Evolutionary conservation across 1,284 basidiomycete genomes (phyloP).

Genomic region (Ceratobasidium papillatum): DNA sequence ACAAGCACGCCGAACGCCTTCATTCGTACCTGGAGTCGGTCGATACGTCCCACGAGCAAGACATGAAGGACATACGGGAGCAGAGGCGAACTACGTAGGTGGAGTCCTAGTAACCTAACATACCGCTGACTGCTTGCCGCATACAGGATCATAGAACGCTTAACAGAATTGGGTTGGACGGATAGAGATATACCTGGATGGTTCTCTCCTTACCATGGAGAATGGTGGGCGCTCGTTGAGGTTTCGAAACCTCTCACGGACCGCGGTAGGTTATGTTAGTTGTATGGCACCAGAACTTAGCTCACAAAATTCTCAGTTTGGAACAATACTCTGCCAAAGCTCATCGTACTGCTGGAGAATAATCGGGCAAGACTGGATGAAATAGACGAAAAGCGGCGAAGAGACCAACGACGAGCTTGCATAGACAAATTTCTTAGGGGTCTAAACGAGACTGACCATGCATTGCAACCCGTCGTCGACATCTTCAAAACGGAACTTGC

Average conservation of each 20-base stretch:
- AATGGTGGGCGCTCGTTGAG: constrained; percentile 11
- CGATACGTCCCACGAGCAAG: background rate
- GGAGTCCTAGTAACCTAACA: background rate
- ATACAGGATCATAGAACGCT: background rate
- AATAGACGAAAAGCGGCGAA: background rate
- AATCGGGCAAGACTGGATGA: background rate
- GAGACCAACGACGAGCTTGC: background rate
- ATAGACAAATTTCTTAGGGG: background rate
- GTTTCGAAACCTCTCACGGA: constrained; percentile 19
- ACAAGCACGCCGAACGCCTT: background rate
- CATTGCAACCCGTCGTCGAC: background rate
- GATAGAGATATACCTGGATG: background rate
- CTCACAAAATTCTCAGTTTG: background rate
- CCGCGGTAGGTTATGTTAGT: background rate
- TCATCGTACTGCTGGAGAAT: constrained; percentile 3
- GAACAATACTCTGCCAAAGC: constrained; percentile 20
- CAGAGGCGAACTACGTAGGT: background rate
- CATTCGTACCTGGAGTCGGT: background rate
- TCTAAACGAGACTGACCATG: background rate
- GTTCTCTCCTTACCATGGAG: background rate
- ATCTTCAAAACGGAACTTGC: background rate
- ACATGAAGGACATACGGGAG: background rate
- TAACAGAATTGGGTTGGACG: background rate
- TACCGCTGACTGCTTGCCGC: background rate
- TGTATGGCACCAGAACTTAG: background rate